Conservation (phyloP, 768 basidiomycete genomes). For the Cystofilobasidium capitatum region DNA sequence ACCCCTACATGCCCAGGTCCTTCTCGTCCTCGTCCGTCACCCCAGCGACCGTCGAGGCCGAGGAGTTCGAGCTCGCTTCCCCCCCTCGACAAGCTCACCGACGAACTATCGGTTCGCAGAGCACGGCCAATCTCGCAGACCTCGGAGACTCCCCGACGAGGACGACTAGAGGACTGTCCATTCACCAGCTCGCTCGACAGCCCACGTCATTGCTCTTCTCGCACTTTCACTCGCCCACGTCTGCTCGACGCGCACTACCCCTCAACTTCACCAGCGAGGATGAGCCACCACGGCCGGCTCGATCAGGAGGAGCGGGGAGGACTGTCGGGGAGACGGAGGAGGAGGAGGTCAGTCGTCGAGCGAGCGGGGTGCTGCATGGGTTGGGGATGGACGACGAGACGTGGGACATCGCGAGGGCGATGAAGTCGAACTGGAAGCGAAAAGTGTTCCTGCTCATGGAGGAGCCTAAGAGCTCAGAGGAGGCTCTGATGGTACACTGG, state of each 20-base stretch:
- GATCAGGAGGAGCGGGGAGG: not conserved
- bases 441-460: constrained; percentile 24
- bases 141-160: not conserved
- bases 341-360: not conserved
- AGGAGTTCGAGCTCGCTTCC: constrained; percentile 20
- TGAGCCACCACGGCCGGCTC: not conserved
- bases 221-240: not conserved
- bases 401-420: constrained; percentile 18
- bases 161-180: not conserved
- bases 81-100: not conserved
- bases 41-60: not conserved
- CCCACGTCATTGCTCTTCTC: constrained; percentile 10
- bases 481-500: constrained; percentile 17
- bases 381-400: constrained; percentile 21
- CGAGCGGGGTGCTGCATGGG: not conserved
- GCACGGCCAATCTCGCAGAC: not conserved
- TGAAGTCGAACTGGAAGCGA: constrained; percentile 14
- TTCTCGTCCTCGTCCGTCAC: not conserved
- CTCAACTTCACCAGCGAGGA: constrained; percentile 25
- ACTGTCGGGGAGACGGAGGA: not conserved
- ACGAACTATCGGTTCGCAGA: not conserved
- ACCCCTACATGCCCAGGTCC: not conserved
- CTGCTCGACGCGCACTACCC: not conserved
- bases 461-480: constrained; percentile 9
- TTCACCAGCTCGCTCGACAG: not conserved